Base-by-base conservation (phyloP, 2,329 filamentous ascomycete genomes). In the Diaporthe velutina region DNA sequence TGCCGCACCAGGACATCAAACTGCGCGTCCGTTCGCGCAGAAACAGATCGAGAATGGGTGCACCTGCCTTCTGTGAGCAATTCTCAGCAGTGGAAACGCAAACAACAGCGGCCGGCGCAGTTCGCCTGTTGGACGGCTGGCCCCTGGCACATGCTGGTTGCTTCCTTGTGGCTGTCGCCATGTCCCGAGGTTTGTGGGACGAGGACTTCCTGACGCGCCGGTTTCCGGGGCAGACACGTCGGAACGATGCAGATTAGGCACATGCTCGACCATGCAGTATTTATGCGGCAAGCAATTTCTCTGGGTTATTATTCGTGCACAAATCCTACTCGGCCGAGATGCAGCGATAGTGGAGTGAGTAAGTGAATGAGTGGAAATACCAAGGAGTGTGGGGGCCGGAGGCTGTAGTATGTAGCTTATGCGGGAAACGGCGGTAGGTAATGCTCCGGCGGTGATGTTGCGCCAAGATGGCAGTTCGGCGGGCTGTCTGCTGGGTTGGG, bases 401-500 rank as follows among this genome's bases (percentile, higher is more conserved):
- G 9, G 25, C 55, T 1, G 33, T 22, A 60, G 19, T 33, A 19
- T 35, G 22, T 22, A 22, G 30, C 60, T 42, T 42, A 25, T 40
- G 48, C 15, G 40, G 48, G 64, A 40, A 68, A 68, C 22, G 64
- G 33, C 64, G 64, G 64, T 54, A 40, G 42, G 22, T 67, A 1
- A 25, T 40, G 64, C 64, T 68, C 48, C 64, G 64, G n/a, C 33
- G 3, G 64, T 33, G 38, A 38, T 12, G 33, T 40, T 38, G 64
- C 35, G 64, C 64, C 64, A 68, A 68, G 64, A 19, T 68, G n/a
- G 64, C 45, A n/a, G 45, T 68, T 68, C 48, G 64, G 33, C 33
- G 48, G 40, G 15, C 8, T 19, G 15, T 38, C 15, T 35, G 64
- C 64, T 68, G 64, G 64, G 64, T 54, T 68, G 48, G 64, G 64